Evolutionary conservation across 1,284 basidiomycete genomes (phyloP), one percentile per base, ranked within the genome.

Genomic region (Thecaphora thlaspeos): DNA sequence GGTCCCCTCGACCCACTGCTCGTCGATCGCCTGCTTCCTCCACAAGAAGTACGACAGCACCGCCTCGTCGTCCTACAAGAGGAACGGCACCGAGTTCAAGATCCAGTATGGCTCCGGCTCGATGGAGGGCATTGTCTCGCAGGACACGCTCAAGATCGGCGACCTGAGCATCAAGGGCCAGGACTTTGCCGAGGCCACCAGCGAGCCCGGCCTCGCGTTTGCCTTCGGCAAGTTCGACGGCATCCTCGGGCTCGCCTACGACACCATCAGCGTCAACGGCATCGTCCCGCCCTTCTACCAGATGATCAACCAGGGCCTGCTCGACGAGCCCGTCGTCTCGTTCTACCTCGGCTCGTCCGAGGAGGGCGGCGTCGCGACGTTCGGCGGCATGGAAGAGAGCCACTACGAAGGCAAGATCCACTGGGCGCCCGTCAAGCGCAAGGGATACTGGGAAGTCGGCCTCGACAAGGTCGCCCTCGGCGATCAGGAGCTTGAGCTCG

Each of bases 41-140:
- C 94, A 97, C 77, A 75, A 85, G 75, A 96, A 96, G 83, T 98
- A 97, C 79, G 88, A 97, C 73, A 88, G 88, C 15, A 78, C 80
- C n/a, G 51, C 57, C 38, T 98, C 95, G 1, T 87, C 87, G 1
- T 87, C 92, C 0, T 88, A 95, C 86, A 90, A 90, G 82, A 83
- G 86, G 71, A 99, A 98, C 80, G 95, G 93, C 22, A 83, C 90
- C 53, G 82, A 84, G 14, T 98, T 99, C 78, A 85, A 87, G 57
- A 99, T 99, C 73, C 89, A 87, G 69, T 99, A 99, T 78, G 95
- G 95, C 14, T 90, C 91, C 36, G 95, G 95, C 24, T 92, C 92
- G 12, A 91, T 99, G 86, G 88, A 96, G 79, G 95, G 95, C 64
- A 91, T 89, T 73, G 89, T 98, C 56, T 96, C 92, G 19, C 86